Evolutionary conservation across 306 rosid genomes (phyloP).

Genomic region (Pueraria montana): DNA sequence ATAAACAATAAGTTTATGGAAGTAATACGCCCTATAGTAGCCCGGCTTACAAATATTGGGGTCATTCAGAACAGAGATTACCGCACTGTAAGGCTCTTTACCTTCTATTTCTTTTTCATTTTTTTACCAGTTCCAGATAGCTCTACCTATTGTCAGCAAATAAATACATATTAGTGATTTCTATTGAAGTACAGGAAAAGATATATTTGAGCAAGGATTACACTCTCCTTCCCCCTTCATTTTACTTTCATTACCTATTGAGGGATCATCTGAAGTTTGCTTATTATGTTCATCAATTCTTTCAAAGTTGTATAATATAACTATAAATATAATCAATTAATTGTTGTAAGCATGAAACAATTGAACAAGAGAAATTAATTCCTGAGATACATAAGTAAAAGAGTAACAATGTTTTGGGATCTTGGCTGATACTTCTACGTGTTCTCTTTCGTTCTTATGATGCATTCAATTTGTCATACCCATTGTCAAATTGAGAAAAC

Average conservation of each 20-base stretch:
- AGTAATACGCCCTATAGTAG: slow-evolving; percentile 77
- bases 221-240: background rate
- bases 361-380: slow-evolving; percentile 18
- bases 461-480: slow-evolving; percentile 2
- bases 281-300: slow-evolving; percentile 13
- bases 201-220: slow-evolving; percentile 16
- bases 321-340: slow-evolving; percentile 16
- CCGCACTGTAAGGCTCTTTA: slow-evolving; percentile 69
- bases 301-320: background rate
- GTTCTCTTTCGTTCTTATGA: background rate
- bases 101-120: slow-evolving; percentile 31
- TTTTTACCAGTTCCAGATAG: slow-evolving; percentile 39
- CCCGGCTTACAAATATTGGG: slow-evolving; percentile 72
- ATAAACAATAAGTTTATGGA: slow-evolving; percentile 72
- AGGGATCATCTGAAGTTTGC: background rate
- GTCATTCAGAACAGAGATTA: slow-evolving; percentile 77
- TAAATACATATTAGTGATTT: slow-evolving; percentile 33
- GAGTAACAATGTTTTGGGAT: background rate
- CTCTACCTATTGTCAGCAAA: slow-evolving; percentile 30
- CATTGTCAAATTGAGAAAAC: slow-evolving; percentile 23
- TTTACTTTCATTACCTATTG: slow-evolving; percentile 28
- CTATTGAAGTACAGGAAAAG: slow-evolving; percentile 18
- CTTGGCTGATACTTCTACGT: background rate
- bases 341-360: slow-evolving; percentile 7
- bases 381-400: background rate